Percentiles rank a stretch among this genome's conserved stretches.
Conservation (phyloP, 225 moss, liverwort and hornwort genomes). For the Asterella californica region DNA sequence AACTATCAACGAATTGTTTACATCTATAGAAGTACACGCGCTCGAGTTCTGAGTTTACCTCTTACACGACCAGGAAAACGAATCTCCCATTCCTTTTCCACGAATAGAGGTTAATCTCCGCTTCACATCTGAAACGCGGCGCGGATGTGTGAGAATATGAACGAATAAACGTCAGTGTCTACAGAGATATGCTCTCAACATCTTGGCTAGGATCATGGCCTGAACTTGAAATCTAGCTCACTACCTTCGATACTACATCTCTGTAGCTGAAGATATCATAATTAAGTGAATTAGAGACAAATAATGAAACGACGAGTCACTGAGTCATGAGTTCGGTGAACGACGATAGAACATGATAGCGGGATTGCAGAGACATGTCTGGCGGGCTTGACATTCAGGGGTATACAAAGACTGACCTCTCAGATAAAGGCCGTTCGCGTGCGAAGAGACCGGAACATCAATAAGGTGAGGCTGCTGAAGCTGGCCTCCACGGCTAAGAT, state of each 20-base stretch:
- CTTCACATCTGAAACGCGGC: conserved; percentile 65
- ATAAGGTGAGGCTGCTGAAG: conserved; percentile 84
- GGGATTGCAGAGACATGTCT: neutral
- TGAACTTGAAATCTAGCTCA: neutral
- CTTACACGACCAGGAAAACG: conserved; percentile 84
- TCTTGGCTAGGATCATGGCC: neutral
- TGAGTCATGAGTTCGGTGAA: neutral
- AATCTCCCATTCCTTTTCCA: conserved; percentile 82
- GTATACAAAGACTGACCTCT: conserved; percentile 43
- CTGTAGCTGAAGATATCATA: neutral
- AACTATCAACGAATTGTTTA: neutral
- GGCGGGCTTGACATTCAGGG: neutral
- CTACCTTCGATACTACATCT: neutral
- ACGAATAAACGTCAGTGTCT: neutral
- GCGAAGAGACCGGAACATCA: conserved; percentile 62
- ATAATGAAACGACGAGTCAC: neutral
- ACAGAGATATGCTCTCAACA: neutral
- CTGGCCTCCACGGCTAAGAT: conserved; percentile 54
- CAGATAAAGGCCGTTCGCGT: conserved; percentile 55
- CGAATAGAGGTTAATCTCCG: conserved; percentile 70
- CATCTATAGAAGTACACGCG: neutral
- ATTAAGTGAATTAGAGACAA: neutral
- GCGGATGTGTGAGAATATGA: neutral
- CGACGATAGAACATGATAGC: neutral
- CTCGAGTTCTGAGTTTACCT: conserved; percentile 22